A percentile compares a stretch with the other conserved stretches of the same genome.
phyloP scores from a whole-genome alignment of 371 early-diverging fungal genomes.

The Dentiscutata heterogama region DNA sequence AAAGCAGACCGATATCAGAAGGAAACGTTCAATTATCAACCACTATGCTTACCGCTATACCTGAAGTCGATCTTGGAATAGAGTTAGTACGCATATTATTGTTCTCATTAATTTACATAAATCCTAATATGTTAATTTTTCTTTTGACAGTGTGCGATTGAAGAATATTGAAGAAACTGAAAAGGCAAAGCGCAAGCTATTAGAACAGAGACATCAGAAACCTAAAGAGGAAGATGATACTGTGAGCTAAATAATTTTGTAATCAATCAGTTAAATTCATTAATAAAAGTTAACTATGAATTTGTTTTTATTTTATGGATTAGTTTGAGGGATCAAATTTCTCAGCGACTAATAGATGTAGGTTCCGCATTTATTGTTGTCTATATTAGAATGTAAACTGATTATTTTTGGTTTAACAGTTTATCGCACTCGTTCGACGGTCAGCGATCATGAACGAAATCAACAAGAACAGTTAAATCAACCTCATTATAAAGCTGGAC shows the following conservation, averaged over 20 bases:
- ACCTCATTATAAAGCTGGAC: slow-evolving; percentile 14
- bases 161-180: slow-evolving; percentile 90
- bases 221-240: slow-evolving; percentile 18
- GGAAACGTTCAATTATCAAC: slow-evolving; percentile 90
- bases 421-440: slow-evolving; percentile 40
- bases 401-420: slow-evolving; percentile 15
- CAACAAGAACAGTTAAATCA: neutral
- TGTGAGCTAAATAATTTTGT: slow-evolving; percentile 1
- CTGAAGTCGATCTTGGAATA: slow-evolving; percentile 93
- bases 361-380: neutral
- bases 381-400: neutral
- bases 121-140: neutral
- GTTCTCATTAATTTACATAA: neutral
- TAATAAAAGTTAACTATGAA: neutral
- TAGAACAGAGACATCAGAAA: slow-evolving; percentile 43
- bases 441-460: slow-evolving; percentile 40
- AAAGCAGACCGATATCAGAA: slow-evolving; percentile 72
- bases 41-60: slow-evolving; percentile 93
- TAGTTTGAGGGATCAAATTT: slow-evolving; percentile 37
- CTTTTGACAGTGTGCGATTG: slow-evolving; percentile 66
- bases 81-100: slow-evolving; percentile 57
- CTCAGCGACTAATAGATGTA: slow-evolving; percentile 45
- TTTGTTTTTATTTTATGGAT: neutral
- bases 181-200: slow-evolving; percentile 75
- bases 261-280: neutral